Base-by-base conservation (phyloP, 768 basidiomycete species). In the Candolleomyces aberdarensis region DNA sequence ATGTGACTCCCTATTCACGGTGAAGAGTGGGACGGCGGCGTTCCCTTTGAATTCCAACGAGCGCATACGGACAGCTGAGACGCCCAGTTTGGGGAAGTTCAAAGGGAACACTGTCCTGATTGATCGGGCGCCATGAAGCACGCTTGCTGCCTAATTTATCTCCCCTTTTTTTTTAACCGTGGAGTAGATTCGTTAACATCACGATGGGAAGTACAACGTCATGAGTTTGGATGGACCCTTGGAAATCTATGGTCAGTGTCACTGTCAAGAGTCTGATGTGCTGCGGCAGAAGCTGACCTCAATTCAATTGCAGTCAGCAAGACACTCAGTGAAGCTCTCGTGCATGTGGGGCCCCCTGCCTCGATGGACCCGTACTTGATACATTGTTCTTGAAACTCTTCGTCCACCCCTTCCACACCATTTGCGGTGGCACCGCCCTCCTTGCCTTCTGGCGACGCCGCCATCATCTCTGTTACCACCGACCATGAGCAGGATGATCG, bases 171-270 rank as follows among this genome's bases (percentile, higher is more conserved):
- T 26, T 48, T 26, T 56, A 36, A n/a, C 31, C 3, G 22, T 26
- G 26, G 47, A 53, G 29, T 63, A 91, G 91, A 79, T 90, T 62
- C 87, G 94, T 3, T 96, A 95, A 70, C 97, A 99, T 68, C 96
- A 98, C 69, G 94, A 97, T 72, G 95, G 94, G 50, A 98, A 96
- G 72, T 92, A 99, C 75, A 97, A 95, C 72, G 97, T 98, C 58
- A 90, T 98, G 84, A 85, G 86, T 57, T 69, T 89, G 57, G 86
- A 91, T 52, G 91, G 88, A 1, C 93, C 94, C 8, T 77, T 98
- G 60, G 94, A 97, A 70, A 87, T 99, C 39, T 92, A 86, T 63
- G 91, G 96, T 94, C 63, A 59, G 89, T 76, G 51, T 9, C 31
- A 13, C 39, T 31, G 51, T 54, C 41, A 32, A 46, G 3, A 3